phyloP scores from a whole-genome alignment of 176 grass and related monocot species.

The Lolium rigidum region DNA sequence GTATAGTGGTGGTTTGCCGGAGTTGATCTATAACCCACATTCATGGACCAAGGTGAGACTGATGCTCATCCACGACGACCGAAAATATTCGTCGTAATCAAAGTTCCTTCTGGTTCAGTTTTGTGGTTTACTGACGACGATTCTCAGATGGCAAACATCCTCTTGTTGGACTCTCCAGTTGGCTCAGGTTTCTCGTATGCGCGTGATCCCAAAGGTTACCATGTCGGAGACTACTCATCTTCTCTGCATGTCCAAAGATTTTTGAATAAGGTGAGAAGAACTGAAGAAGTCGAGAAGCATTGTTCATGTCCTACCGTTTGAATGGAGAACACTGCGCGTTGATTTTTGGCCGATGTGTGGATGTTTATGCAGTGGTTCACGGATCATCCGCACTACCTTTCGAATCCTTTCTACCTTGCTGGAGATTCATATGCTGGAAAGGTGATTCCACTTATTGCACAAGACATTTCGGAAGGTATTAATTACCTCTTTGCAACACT shows the following conservation, averaged over 20 bases:
- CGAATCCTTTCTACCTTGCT: slow-evolving; percentile 61
- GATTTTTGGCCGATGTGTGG: neutral
- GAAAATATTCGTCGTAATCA: neutral
- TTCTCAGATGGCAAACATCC: slow-evolving; percentile 43
- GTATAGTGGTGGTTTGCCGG: slow-evolving; percentile 47
- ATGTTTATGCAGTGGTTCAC: slow-evolving; percentile 51
- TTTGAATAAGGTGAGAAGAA: slow-evolving; percentile 59
- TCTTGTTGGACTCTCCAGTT: slow-evolving; percentile 70
- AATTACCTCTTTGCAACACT: neutral
- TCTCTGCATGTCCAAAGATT: slow-evolving; percentile 54
- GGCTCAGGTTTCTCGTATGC: slow-evolving; percentile 71
- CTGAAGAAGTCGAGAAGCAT: neutral
- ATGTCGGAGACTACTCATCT: slow-evolving; percentile 47
- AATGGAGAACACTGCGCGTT: neutral
- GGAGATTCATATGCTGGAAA: slow-evolving; percentile 74
- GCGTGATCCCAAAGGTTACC: slow-evolving; percentile 48
- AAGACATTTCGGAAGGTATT: slow-evolving; percentile 62
- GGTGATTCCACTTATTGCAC: slow-evolving; percentile 41
- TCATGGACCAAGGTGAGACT: slow-evolving; percentile 56
- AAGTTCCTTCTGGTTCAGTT: neutral
- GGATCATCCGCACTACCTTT: slow-evolving; percentile 48
- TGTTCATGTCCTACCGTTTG: neutral
- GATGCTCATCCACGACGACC: too few species aligned
- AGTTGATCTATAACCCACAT: slow-evolving; percentile 40
- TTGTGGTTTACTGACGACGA: neutral